Conservation (phyloP, 805 yeast species). For the Clavispora vitiphila region DNA sequence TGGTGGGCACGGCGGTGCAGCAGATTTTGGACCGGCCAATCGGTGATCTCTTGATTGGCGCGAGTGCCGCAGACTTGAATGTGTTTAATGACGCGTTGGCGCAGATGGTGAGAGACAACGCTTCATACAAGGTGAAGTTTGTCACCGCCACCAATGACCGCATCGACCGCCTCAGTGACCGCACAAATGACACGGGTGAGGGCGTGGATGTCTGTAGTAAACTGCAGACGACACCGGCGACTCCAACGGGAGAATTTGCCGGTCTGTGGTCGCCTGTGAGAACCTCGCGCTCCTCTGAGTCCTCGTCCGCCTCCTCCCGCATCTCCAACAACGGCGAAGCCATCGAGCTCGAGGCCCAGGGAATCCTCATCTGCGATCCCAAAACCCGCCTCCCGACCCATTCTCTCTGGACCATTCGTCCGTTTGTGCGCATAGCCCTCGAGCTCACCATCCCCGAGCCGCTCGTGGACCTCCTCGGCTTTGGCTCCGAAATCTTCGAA, state of each 20-base stretch:
- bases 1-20: conserved; percentile 62
- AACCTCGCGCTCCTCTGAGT: no score
- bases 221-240: no score
- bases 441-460: conserved; percentile 66
- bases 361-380: conserved; percentile 70
- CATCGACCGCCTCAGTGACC: no score
- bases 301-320: conserved; percentile 18
- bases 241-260: no score
- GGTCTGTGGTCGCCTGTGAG: no score
- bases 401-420: conserved; percentile 91
- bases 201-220: no score
- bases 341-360: conserved; percentile 88
- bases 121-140: conserved; percentile 73
- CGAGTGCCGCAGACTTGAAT: conserved; percentile 50
- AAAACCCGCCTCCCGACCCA: conserved; percentile 59
- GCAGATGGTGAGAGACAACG: conserved; percentile 68
- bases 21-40: conserved; percentile 57
- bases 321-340: conserved; percentile 53
- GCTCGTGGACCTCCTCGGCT: conserved; percentile 74
- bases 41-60: conserved; percentile 60
- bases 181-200: no score
- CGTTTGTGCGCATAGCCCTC: conserved; percentile 59
- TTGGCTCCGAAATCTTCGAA: conserved; percentile 81
- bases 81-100: conserved; percentile 68
- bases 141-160: conserved; percentile 43